These are phyloP conservation scores for Chlamydomonas sphaeroides DNA, from an alignment of 139 green algal species.

Conservation along the genomic window DNA sequence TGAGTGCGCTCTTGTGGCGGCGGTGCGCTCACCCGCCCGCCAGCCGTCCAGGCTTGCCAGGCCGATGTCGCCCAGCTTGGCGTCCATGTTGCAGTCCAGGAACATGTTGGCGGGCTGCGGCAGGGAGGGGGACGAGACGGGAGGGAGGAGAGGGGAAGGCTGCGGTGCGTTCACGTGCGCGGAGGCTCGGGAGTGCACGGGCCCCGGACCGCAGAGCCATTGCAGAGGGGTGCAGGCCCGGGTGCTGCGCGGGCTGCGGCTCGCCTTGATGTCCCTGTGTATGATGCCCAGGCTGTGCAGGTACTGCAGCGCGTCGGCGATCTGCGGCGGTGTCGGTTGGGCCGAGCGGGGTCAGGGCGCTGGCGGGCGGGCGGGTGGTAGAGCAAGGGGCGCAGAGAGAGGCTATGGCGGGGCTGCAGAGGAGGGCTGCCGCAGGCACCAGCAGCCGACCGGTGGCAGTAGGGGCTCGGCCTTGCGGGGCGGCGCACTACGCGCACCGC, in stretches of 20 bases:
- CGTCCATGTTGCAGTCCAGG: conserved; percentile 53
- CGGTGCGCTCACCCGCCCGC: conserved; percentile 9
- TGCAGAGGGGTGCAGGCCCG: background rate
- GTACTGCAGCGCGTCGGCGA: conserved; percentile 48
- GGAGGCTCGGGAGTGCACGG: background rate
- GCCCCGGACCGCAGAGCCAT: too few species aligned
- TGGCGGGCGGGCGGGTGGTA: background rate
- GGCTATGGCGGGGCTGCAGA: too few species aligned
- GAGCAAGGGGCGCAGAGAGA: background rate
- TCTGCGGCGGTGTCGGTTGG: conserved; percentile 31
- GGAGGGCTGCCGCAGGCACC: too few species aligned
- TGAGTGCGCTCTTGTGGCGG: too few species aligned
- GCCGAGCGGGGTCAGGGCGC: too few species aligned
- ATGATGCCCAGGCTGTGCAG: conserved; percentile 56
- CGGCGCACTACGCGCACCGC: too few species aligned
- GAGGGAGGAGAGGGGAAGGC: too few species aligned
- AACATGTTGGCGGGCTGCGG: conserved; percentile 63
- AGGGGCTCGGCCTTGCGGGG: too few species aligned
- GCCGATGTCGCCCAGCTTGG: conserved; percentile 61
- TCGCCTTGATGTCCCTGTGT: conserved; percentile 51
- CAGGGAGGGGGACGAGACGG: too few species aligned
- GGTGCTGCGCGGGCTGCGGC: too few species aligned
- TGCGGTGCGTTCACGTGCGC: background rate
- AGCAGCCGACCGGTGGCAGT: too few species aligned
- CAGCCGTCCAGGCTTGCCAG: conserved; percentile 40